Base-by-base conservation (phyloP, 805 yeast genomes). In the Myxozyma nipponensis region DNA sequence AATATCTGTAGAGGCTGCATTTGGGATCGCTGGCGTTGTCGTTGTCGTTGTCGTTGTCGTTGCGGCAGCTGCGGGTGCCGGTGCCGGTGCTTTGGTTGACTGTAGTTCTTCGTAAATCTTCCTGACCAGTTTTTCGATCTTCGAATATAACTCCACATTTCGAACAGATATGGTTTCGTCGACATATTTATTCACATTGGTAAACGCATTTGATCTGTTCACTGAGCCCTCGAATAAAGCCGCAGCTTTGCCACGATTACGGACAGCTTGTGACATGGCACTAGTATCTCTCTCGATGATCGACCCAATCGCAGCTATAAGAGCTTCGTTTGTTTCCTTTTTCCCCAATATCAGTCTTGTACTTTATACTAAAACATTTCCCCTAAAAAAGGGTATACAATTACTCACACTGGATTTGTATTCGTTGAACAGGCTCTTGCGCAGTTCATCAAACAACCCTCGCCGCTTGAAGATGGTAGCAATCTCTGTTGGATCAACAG, bases 401-500 rank as follows among this genome's bases (percentile, higher is more conserved):
- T 36, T 19, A 19, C n/a, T n/a, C 47, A 59, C 57, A 35, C 53
- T 56, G 22, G 30, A 45, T 10, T 50, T 49, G 48, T 60, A 57
- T 22, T 54, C 57, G 19, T 43, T 44, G 19, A 59, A 45, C 18
- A 47, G 36, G 21, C 44, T 46, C 37, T 60, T 54, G 19, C 63
- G 50, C 2, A 50, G 39, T n/a, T 39, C 37, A 39, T 60, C 63
- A 40, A 60, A 60, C 2, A 51, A 35, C 1, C 63, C 63, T 21
- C 52, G 48, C 19, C 57, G 45, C 35, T 60, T 61, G 48, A 60
- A 60, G 10, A 45, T 41, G 2, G 49, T 35, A 19, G 50, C 30
- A 24, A 54, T 44, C 36, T 45, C 56, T 49, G 45, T 77, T 77
- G 60, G 57, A 62, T 42, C 86, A 84, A 5, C 49, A 17, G 36